A percentile compares a stretch with the other conserved stretches of the same genome.
phyloP scores from a whole-genome alignment of 2,329 filamentous ascomycete species.

The Talaromyces sp. region DNA sequence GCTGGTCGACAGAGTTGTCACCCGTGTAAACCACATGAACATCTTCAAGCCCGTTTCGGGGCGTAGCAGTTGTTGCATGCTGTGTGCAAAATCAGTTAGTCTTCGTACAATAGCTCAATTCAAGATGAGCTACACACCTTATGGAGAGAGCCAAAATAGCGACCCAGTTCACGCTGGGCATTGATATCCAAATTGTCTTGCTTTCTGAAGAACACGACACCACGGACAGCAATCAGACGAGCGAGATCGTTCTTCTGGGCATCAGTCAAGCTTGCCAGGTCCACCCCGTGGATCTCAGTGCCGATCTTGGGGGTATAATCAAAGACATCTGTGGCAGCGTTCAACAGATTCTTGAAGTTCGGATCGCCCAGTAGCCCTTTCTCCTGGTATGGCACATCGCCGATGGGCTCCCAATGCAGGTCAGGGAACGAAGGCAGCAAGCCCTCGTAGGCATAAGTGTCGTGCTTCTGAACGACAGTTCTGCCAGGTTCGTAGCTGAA shows the following conservation, averaged over 20 bases:
- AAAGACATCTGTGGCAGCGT: conserved; percentile 49
- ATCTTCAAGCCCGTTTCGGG: conserved; percentile 48
- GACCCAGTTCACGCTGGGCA: conserved; percentile 47
- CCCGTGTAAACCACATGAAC: conserved; percentile 54
- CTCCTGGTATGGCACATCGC: conserved; percentile 47
- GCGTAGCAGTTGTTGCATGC: conserved; percentile 52
- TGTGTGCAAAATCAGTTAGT: conserved; percentile 15
- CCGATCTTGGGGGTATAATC: conserved; percentile 55
- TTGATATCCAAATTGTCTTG: conserved; percentile 52
- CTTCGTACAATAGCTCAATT: not conserved
- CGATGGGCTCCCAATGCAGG: conserved; percentile 47
- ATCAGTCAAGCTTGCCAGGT: conserved; percentile 46
- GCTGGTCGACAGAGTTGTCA: conserved; percentile 48
- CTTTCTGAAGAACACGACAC: conserved; percentile 54
- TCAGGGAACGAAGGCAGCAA: conserved; percentile 50
- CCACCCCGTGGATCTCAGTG: conserved; percentile 48
- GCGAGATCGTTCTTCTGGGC: conserved; percentile 52
- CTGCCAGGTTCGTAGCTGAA: conserved; percentile 46
- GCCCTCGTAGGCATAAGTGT: conserved; percentile 48
- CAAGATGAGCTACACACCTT: conserved; percentile 23
- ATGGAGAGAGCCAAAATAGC: conserved; percentile 50
- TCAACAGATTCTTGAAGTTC: conserved; percentile 49
- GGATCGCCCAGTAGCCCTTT: conserved; percentile 51
- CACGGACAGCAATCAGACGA: conserved; percentile 48
- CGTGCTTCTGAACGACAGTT: conserved; percentile 39